Conservation (phyloP, 2,329 filamentous ascomycete genomes). For the Pyricularia grisea region DNA sequence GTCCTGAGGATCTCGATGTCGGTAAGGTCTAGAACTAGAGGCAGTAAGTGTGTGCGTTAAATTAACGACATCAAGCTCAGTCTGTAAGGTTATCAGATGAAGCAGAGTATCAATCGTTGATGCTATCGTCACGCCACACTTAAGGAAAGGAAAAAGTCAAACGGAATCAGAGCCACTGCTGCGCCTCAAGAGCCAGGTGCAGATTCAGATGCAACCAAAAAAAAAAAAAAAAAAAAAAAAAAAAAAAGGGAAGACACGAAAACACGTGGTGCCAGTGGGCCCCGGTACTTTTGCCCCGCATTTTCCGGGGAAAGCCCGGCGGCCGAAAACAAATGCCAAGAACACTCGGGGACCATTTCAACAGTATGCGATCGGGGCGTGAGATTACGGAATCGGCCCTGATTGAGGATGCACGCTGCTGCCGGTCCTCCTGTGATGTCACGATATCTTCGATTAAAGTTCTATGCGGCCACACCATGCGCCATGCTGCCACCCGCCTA, state of each 20-base stretch:
- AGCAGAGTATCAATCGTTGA: neutral
- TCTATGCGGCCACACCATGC: neutral
- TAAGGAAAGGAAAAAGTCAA: neutral
- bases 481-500: neutral
- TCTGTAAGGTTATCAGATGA: neutral
- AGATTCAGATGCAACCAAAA: too few relatives aligned
- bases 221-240: too few relatives aligned
- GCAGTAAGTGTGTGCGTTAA: neutral
- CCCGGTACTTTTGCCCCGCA: neutral
- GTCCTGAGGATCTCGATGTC: neutral
- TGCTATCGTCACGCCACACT: neutral
- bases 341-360: neutral
- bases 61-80: neutral
- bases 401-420: neutral
- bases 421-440: neutral
- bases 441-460: neutral
- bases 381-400: neutral
- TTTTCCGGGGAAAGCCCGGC: neutral
- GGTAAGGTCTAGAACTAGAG: neutral
- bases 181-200: neutral
- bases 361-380: neutral
- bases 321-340: neutral
- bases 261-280: neutral
- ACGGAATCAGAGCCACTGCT: neutral
- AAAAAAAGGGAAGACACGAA: neutral